These are phyloP conservation scores for Colletotrichum cereale DNA, from an alignment of 2,329 filamentous ascomycete genomes.

Conservation along the genomic window DNA sequence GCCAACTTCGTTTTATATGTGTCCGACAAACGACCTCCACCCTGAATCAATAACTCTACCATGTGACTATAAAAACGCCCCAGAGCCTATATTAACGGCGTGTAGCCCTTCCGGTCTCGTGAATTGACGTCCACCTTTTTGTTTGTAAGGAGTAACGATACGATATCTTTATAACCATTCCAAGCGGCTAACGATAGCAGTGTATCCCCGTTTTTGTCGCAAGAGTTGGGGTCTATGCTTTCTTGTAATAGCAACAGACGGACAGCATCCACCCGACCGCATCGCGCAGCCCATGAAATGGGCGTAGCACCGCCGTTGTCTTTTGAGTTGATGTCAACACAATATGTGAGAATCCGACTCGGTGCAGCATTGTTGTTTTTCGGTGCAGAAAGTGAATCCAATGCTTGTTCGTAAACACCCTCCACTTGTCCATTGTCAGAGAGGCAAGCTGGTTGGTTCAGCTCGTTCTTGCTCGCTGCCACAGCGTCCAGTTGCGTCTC, in stretches of 20 bases:
- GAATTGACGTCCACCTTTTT: neutral
- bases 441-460: neutral
- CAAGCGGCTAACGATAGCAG: neutral
- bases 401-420: neutral
- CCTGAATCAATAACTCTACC: neutral
- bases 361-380: neutral
- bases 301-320: neutral
- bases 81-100: neutral
- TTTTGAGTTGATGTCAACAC: neutral
- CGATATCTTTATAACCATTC: neutral
- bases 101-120: neutral
- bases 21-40: neutral
- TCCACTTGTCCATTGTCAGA: neutral
- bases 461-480: neutral
- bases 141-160: neutral
- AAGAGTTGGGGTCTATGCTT: neutral
- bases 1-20: neutral
- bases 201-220: neutral
- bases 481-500: neutral
- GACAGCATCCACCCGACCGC: neutral
- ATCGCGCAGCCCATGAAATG: neutral
- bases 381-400: neutral
- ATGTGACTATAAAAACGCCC: rapidly evolving
- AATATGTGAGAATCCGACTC: neutral
- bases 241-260: neutral